Evolutionary conservation across 2,329 filamentous ascomycete genomes (phyloP).

Genomic region (Rutstroemia sp.): DNA sequence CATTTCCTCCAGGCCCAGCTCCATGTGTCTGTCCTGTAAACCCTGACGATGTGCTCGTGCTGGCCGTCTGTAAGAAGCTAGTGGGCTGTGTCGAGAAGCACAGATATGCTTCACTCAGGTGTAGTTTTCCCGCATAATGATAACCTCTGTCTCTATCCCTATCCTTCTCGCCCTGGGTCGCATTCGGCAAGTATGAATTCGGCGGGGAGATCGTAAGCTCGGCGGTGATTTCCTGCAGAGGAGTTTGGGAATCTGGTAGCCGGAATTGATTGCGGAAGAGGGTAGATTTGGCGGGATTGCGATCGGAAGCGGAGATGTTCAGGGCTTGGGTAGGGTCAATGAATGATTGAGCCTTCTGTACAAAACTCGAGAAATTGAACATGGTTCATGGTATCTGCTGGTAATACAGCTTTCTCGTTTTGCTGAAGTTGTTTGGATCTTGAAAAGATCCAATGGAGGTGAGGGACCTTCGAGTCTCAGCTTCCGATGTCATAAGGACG

Average conservation of each 20-base stretch:
- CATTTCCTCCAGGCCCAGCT: slow-evolving; percentile 86
- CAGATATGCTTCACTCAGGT: slow-evolving; percentile 88
- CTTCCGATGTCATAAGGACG: slow-evolving; percentile 8
- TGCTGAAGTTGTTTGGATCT: background rate
- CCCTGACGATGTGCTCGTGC: slow-evolving; percentile 67
- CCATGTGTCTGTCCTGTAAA: slow-evolving; percentile 93
- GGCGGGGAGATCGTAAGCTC: slow-evolving; percentile 81
- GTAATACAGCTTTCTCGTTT: slow-evolving; percentile 6
- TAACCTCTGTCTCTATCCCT: slow-evolving; percentile 62
- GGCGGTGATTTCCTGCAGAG: slow-evolving; percentile 91
- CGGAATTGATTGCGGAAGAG: slow-evolving; percentile 97
- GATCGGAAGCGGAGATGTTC: slow-evolving; percentile 65
- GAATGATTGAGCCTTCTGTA: slow-evolving; percentile 91
- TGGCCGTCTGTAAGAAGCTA: slow-evolving; percentile 77
- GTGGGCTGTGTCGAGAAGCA: slow-evolving; percentile 94
- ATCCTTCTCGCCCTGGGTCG: slow-evolving; percentile 62
- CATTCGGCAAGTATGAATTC: slow-evolving; percentile 39
- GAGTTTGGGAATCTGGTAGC: slow-evolving; percentile 84
- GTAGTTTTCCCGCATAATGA: slow-evolving; percentile 86
- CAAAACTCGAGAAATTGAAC: slow-evolving; percentile 69
- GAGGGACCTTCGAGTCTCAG: slow-evolving; percentile 9
- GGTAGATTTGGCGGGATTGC: slow-evolving; percentile 80
- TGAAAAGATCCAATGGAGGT: slow-evolving; percentile 2
- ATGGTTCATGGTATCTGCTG: slow-evolving; percentile 36
- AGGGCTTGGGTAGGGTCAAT: slow-evolving; percentile 82